Evolutionary conservation across 768 basidiomycete genomes (phyloP), one percentile per base, ranked within the genome.

Genomic region (Tricholoma matsutake): DNA sequence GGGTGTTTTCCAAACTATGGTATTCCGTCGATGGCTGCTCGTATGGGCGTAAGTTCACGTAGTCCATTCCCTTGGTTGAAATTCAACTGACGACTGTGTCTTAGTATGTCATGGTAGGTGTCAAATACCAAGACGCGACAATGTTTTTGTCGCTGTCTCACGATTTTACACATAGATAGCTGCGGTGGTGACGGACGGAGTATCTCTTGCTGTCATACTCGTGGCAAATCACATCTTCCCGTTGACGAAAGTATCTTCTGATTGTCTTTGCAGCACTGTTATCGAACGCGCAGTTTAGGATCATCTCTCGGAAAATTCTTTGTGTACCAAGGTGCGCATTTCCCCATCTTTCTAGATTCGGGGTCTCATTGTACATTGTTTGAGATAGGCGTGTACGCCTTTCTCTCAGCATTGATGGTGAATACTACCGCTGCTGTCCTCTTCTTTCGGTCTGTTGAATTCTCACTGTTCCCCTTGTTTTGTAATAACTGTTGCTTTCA

Each of bases 1-100:
- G 78, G 78, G 4, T 79, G 78, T 61, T 79, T 77, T 56, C 75
- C 78, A 2, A 72, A 78, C 43, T 79, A 78, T 53, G 71, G 71
- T 4, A 55, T 65, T 11, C 68, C 67, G 8, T 58, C 64, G n/a
- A 71, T 75, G 68, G 75, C 67, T 16, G 58, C 72, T 43, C 64
- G 76, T 11, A 69, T 79, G 25, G 73, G 73, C 32, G 76, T 79
- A 54, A 66, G 75, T 68, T 32, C 11, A 22, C n/a, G 41, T 20
- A 56, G 22, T 60, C 16, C 32, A 54, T 18, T 18, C 2, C 35
- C 25, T 25, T 41, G 25, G 11, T 16, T 59, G 45, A 57, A 25
- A 34, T 58, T 57, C 6, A 25, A 16, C 56, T 14, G 39, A 45
- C 51, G 25, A 14, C 32, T 37, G 20, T 7, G 18, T 54, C 22